Evolutionary conservation across 768 basidiomycete genomes (phyloP).

Genomic region (Tephrocybe sp.): DNA sequence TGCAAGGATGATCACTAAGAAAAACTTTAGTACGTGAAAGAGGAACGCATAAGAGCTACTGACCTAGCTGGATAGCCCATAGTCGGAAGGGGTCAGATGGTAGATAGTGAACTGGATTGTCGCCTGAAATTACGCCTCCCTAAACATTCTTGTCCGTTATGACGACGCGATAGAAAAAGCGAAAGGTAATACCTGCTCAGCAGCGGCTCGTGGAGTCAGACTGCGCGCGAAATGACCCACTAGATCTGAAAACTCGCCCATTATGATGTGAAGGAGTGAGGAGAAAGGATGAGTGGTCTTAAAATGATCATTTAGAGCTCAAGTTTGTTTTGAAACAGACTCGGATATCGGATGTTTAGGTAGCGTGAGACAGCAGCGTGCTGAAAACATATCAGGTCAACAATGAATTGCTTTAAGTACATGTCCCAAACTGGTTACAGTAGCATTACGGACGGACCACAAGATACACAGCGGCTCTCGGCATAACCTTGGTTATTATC

Average conservation of each 20-base stretch:
- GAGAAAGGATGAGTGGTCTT: neutral
- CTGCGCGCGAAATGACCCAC: conserved; percentile 24
- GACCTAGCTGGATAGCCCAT: conserved; percentile 78
- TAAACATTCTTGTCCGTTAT: conserved; percentile 22
- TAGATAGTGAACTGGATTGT: conserved; percentile 66
- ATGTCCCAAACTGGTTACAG: conserved; percentile 1
- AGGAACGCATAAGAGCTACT: conserved; percentile 16
- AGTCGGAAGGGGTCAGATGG: conserved; percentile 63
- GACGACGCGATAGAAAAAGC: neutral
- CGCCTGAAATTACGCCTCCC: conserved; percentile 79
- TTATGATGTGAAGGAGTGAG: conserved; percentile 19
- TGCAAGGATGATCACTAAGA: conserved; percentile 70
- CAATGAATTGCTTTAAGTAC: conserved; percentile 1
- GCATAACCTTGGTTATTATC: neutral
- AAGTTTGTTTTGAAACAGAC: conserved; percentile 4
- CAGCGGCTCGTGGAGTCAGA: conserved; percentile 43
- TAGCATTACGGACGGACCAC: neutral
- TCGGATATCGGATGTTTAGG: conserved; percentile 3
- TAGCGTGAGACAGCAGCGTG: conserved; percentile 2
- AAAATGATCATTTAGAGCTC: neutral
- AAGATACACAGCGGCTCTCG: neutral
- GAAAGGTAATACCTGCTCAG: conserved; percentile 39
- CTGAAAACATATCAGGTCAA: conserved; percentile 7
- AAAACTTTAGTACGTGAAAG: conserved; percentile 4
- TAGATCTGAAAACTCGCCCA: conserved; percentile 47